Evolutionary conservation across 2,329 filamentous ascomycete species (phyloP).

Genomic region (Cladosporium velox): DNA sequence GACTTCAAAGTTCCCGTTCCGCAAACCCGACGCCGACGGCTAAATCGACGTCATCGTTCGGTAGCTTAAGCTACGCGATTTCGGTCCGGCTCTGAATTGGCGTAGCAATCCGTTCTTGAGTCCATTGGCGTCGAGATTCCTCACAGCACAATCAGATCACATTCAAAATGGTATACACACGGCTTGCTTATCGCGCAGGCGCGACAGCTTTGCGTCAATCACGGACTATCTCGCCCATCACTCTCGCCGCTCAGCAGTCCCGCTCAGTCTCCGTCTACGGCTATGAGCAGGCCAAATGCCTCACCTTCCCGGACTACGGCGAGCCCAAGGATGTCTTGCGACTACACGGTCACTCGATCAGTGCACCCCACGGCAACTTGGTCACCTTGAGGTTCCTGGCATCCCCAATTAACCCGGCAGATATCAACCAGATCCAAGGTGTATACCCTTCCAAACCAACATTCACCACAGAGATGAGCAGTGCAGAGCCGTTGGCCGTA

Average conservation of each 20-base stretch:
- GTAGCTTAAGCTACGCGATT: not conserved
- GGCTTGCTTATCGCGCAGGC: slow-evolving; percentile 23
- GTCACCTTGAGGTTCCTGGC: slow-evolving; percentile 86
- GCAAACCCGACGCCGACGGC: not conserved
- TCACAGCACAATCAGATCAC: not conserved
- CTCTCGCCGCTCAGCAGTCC: slow-evolving; percentile 24
- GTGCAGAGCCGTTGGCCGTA: slow-evolving; percentile 71
- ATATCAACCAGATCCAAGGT: slow-evolving; percentile 97
- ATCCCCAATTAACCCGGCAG: slow-evolving; percentile 91
- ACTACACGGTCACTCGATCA: slow-evolving; percentile 75
- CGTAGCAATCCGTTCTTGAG: not conserved
- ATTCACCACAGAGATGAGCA: slow-evolving; percentile 76
- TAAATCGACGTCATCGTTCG: slow-evolving; percentile 9
- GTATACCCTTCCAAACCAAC: slow-evolving; percentile 85
- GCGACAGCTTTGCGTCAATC: slow-evolving; percentile 21
- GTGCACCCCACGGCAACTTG: slow-evolving; percentile 67
- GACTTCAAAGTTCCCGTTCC: not conserved
- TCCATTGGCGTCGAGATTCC: not conserved
- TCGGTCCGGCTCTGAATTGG: not conserved
- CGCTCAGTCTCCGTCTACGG: slow-evolving; percentile 65
- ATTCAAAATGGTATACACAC: slow-evolving; percentile 28
- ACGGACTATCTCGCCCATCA: slow-evolving; percentile 1
- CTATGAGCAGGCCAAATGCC: slow-evolving; percentile 82
- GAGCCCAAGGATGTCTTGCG: slow-evolving; percentile 71
- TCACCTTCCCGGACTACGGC: slow-evolving; percentile 73